Evolutionary conservation across 2,329 filamentous ascomycete species (phyloP), one percentile per base, ranked within the genome.

Genomic region (Colletotrichum lindemuthianum): DNA sequence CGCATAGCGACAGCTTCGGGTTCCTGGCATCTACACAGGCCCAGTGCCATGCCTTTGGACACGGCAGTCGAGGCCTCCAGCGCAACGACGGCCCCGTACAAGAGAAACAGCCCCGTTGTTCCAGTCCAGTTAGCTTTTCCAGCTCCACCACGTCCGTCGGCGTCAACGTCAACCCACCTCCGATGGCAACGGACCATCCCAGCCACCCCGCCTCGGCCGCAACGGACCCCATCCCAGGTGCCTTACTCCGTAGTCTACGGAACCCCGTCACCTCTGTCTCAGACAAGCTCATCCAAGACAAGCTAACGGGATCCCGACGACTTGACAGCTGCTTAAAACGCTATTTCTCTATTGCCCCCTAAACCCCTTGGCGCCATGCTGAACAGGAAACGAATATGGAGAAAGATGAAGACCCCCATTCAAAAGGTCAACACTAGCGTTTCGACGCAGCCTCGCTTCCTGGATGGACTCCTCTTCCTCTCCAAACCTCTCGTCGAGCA

Each of bases 41-140:
- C 16, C n/a, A n/a, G 32, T 41, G 13, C 32, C 24, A 16, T 8
- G 11, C 36, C 9, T 8, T 32, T 12, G 50, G 11, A 12, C 50
- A 52, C 50, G 50, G 16, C 16, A n/a, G 10, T 39, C 37, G 50
- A 53, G 16, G 37, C 10, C 12, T 53, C 36, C 24, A 24, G 45
- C n/a, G 37, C 15, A 10, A 44, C 24, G 24, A 44, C 6, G 39
- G 37, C 36, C 12, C 48, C 32, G 56, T 40, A 15, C 59, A 51
- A 45, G 45, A 52, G 54, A 52, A 58, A 52, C 54, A 50, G 43
- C 60, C 43, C 43, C 49, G 43, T 48, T 53, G 56, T 63, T 63
- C 43, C 60, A 60, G 60, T 54, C 41, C 58, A 48, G 24, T 5
- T 24, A 56, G 40, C 45, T 51, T 56, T 45, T 55, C 57, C 44